These are phyloP conservation scores for Xylaria sp. DNA, from an alignment of 2,329 filamentous ascomycete genomes.

Conservation along the genomic window DNA sequence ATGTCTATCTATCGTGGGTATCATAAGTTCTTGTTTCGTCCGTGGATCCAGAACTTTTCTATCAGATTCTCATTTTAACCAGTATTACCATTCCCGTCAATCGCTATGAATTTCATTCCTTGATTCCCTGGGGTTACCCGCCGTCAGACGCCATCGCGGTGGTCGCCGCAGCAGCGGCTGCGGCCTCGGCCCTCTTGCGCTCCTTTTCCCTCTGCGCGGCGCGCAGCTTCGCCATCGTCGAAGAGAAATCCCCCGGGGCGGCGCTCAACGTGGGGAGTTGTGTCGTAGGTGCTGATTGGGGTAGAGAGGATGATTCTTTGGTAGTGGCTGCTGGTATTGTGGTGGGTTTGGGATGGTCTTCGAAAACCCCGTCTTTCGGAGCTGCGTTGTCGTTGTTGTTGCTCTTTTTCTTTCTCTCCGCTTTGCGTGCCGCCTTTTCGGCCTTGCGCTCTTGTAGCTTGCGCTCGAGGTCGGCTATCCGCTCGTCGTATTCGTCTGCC, in stretches of 20 bases:
- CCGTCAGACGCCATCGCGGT: not conserved
- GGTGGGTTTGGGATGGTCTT: not conserved
- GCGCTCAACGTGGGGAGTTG: constrained; percentile 38
- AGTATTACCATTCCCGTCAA: not conserved
- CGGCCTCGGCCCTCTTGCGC: constrained; percentile 52
- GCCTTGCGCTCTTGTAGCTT: constrained; percentile 46
- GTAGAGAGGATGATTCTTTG: not conserved
- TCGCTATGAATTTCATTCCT: not conserved
- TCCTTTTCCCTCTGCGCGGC: constrained; percentile 64
- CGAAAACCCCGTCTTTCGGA: not conserved
- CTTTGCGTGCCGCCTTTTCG: constrained; percentile 46
- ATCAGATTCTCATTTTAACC: not conserved
- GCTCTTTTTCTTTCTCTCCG: constrained; percentile 49
- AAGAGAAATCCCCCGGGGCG: constrained; percentile 38
- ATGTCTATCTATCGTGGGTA: constrained; percentile 21
- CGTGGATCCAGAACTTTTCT: not conserved
- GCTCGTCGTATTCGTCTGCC: constrained; percentile 44
- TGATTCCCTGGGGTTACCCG: not conserved
- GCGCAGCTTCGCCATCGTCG: constrained; percentile 61
- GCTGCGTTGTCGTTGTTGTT: constrained; percentile 30
- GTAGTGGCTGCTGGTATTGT: constrained; percentile 12
- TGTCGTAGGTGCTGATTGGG: not conserved
- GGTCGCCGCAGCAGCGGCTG: constrained; percentile 33
- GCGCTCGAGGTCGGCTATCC: constrained; percentile 52
- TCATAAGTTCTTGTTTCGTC: constrained; percentile 1